Evolutionary conservation across 306 rosid genomes (phyloP).

Genomic region (Vicia faba): DNA sequence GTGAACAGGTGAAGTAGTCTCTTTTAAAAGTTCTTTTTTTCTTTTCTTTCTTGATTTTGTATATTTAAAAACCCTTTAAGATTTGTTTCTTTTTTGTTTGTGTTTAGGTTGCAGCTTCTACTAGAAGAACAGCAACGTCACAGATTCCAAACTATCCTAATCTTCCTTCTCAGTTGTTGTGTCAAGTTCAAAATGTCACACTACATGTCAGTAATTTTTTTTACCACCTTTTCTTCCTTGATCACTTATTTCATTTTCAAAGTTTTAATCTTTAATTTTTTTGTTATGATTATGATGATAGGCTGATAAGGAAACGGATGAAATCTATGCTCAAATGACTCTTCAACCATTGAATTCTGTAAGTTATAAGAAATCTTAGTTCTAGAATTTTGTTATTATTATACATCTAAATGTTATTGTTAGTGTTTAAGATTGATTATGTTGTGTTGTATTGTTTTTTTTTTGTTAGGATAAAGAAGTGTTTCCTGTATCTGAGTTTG

Average conservation of each 20-base stretch:
- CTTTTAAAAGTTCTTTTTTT: constrained; percentile 1
- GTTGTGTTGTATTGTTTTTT: constrained; percentile 2
- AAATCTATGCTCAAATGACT: constrained; percentile 94
- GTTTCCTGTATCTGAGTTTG: constrained; percentile 82
- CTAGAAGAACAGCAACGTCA: too few relatives aligned
- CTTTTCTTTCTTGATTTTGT: not conserved
- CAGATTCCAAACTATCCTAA: too few relatives aligned
- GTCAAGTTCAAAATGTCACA: too few relatives aligned
- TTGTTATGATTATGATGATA: constrained; percentile 40
- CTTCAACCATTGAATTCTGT: too few relatives aligned
- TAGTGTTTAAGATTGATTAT: too few relatives aligned
- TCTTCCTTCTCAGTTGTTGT: too few relatives aligned
- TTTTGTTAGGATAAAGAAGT: constrained; percentile 81
- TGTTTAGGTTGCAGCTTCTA: too few relatives aligned
- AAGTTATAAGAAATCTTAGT: too few relatives aligned
- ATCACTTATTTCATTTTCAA: constrained; percentile 4
- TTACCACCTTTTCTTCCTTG: not conserved
- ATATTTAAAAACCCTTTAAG: too few relatives aligned
- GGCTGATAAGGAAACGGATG: constrained; percentile 97
- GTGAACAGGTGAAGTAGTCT: constrained; percentile 71
- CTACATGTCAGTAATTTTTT: too few relatives aligned
- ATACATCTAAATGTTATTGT: too few relatives aligned
- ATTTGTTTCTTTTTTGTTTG: not conserved
- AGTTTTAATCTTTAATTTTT: not conserved
- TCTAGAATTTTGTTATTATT: too few relatives aligned